phyloP scores from a whole-genome alignment of 441 rosid species.

The Isatis lusitanica region DNA sequence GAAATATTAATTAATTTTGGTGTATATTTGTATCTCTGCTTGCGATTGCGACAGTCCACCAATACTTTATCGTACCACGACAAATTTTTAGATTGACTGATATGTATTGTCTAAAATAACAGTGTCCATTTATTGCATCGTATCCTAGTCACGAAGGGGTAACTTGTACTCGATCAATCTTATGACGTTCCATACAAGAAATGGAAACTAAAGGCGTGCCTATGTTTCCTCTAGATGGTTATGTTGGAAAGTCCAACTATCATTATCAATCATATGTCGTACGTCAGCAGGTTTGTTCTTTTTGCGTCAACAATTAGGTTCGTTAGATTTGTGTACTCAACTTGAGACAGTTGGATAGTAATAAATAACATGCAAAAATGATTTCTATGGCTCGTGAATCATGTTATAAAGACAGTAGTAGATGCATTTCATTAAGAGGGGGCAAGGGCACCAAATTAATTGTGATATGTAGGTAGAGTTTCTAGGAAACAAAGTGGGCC shows the following conservation, averaged over 20 bases:
- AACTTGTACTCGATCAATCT: conserved; percentile 7
- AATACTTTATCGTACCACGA: not conserved
- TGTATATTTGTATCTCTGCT: not conserved
- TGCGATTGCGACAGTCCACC: conserved; percentile 17
- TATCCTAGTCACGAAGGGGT: not conserved
- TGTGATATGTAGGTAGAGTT: not conserved
- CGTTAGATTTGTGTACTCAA: not conserved
- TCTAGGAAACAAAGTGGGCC: conserved; percentile 4
- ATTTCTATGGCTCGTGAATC: no score
- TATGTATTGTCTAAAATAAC: not conserved
- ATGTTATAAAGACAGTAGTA: no score
- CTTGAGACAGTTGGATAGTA: not conserved
- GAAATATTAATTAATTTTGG: not conserved
- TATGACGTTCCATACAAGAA: conserved; percentile 23
- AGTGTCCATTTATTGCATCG: not conserved
- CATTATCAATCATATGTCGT: not conserved
- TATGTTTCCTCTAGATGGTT: not conserved
- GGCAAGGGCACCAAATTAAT: not conserved
- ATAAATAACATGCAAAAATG: no score
- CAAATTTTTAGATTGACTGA: not conserved
- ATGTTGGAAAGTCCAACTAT: not conserved
- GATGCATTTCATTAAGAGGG: not conserved
- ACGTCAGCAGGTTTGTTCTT: not conserved
- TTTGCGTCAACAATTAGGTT: not conserved
- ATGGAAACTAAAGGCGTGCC: not conserved